Evolutionary conservation across 2,329 filamentous ascomycete species (phyloP), one percentile per base, ranked within the genome.

Genomic region (Cladophialophora immunda): DNA sequence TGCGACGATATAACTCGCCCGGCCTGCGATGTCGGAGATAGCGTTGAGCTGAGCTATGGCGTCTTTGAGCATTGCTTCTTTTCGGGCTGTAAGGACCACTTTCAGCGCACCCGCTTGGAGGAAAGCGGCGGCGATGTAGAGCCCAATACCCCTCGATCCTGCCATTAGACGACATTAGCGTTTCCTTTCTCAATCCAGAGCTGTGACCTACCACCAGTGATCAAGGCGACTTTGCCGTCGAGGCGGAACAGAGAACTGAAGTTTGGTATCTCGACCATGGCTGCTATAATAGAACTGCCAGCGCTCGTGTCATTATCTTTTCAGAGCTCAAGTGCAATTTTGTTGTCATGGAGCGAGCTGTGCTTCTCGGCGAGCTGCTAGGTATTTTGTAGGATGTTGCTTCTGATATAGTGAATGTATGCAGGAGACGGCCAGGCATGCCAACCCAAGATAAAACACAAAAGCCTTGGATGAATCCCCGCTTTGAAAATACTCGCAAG

Each of bases 241-340:
- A 58, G 56, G 25, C 56, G 22, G 32, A 52, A 96, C 81, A 96
- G 47, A n/a, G 47, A 22, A 15, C n/a, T 3, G 17, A 52, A 52
- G 47, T 27, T 36, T n/a, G 56, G 56, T 6, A 58, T 58, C 9
- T 25, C 56, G 11, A 29, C 56, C 56, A 36, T 36, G n/a, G n/a
- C n/a, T n/a, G n/a, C n/a, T n/a, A n/a, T n/a, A n/a, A n/a, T n/a
- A n/a, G n/a, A n/a, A n/a, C n/a, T n/a, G n/a, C n/a, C n/a, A n/a
- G n/a, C n/a, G n/a, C n/a, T n/a, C n/a, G n/a, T n/a, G n/a, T n/a
- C n/a, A n/a, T n/a, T n/a, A n/a, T n/a, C n/a, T n/a, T n/a, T n/a
- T n/a, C n/a, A n/a, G n/a, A n/a, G n/a, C n/a, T n/a, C n/a, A n/a
- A n/a, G n/a, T n/a, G n/a, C n/a, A n/a, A n/a, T n/a, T n/a, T n/a